These are phyloP conservation scores for Boletellus ananas DNA, from an alignment of 768 basidiomycete genomes.

Conservation along the genomic window DNA sequence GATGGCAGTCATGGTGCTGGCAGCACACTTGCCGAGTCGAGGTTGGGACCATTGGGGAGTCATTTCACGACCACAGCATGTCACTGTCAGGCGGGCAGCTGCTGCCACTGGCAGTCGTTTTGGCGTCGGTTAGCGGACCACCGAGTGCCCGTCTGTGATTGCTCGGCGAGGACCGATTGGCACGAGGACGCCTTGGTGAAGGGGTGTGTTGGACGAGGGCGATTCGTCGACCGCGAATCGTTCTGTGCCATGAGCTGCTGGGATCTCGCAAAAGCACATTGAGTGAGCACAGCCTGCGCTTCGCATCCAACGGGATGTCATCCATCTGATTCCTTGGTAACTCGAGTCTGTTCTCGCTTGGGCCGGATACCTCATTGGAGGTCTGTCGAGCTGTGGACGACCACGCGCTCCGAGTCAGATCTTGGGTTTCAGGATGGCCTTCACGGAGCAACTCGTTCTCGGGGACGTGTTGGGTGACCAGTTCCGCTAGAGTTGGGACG, in stretches of 20 bases:
- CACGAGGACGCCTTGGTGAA: slow-evolving; percentile 20
- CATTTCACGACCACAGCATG: slow-evolving; percentile 4
- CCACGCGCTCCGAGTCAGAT: slow-evolving; percentile 3
- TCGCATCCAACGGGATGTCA: background rate
- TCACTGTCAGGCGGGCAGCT: slow-evolving; percentile 1
- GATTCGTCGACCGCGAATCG: background rate
- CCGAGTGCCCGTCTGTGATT: background rate
- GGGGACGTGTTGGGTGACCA: slow-evolving; percentile 12
- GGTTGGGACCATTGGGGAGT: background rate
- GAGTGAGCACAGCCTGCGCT: slow-evolving; percentile 18
- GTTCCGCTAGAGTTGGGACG: too few relatives aligned
- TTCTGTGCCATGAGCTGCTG: slow-evolving; percentile 24
- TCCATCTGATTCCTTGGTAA: slow-evolving; percentile 25
- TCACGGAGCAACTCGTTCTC: slow-evolving; percentile 28
- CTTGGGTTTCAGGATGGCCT: slow-evolving; percentile 14
- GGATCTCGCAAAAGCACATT: slow-evolving; percentile 28
- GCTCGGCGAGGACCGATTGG: slow-evolving; percentile 19
- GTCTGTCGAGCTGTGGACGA: slow-evolving; percentile 13
- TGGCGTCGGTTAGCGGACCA: slow-evolving; percentile 1
- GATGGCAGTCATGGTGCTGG: background rate
- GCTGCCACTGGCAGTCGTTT: slow-evolving; percentile 11
- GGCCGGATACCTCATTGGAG: slow-evolving; percentile 9
- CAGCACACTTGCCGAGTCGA: background rate
- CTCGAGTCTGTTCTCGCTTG: slow-evolving; percentile 16
- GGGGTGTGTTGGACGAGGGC: slow-evolving; percentile 9